Evolutionary conservation across 2,329 filamentous ascomycete genomes (phyloP), one percentile per base, ranked within the genome.

Genomic region (Trichophyton mentagrophytes): DNA sequence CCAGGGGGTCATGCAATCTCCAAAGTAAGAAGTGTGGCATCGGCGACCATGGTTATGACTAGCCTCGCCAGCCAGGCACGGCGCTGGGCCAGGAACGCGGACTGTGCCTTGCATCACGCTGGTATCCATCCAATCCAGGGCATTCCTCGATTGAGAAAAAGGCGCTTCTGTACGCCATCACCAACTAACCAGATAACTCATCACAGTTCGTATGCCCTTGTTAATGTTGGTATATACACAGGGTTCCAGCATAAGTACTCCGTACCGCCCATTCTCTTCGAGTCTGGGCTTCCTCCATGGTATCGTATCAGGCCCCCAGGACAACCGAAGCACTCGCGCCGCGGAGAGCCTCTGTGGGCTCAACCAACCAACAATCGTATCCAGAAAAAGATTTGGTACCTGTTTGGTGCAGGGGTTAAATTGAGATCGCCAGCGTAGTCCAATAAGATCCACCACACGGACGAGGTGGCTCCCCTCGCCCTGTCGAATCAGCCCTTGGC

Each of bases 381-480:
- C 51, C 11, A 17, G 27, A 36, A 36, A 33, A 55, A 36, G 22
- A 13, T 55, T 36, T 38, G 30, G 51, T 36, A 38, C 27, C 27
- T 30, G 51, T 27, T 13, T 27, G 15, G 27, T 55, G 27, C 51
- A 13, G 33, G 51, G 51, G 51, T 55, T 55, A 33, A 55, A 55
- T 55, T 55, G 30, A 33, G 51, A 55, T 55, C 51, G 51, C 30
- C 51, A 55, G 27, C 15, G 51, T 55, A 55, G 13, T 55, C 51
- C 51, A 55, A 55, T 55, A 55, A 27, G 17, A 55, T 36, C 30
- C 51, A n/a, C 51, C 51, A 33, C 30, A 44, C 8, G 51, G 15
- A 5, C 30, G 25, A 25, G 27, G 13, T 33, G 51, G 25, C 51
- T 36, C 51, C 51, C 11, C 11, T 11, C 5, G 2, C 27, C 22